Base-by-base conservation (phyloP, 106 monocot genomes). In the Iris macrosiphon region DNA sequence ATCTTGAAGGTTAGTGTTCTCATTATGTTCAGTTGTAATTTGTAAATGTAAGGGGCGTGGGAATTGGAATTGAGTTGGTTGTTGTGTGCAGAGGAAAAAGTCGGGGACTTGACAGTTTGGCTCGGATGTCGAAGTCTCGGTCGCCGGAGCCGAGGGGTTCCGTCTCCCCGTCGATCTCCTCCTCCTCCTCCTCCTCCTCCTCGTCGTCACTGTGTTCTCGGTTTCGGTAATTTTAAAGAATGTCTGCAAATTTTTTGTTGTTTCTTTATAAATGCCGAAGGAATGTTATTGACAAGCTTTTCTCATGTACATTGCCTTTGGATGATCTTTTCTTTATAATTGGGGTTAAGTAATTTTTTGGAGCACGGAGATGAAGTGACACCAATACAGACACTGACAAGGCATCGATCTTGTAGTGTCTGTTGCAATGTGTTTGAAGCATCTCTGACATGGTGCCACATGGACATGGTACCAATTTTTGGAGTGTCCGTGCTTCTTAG, bases 141-240 rank as follows among this genome's bases (percentile, higher is more conserved):
- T 45, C 41, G 13, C 47, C 33, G 30, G 64, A 70, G 22, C 64
- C 38, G 12, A 33, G 57, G 26, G 52, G 48, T 6, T 55, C 58
- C 0, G 15, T 35, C 56, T 77, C 82, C 17, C 64, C 73, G 14
- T 28, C 73, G 30, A n/a, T 35, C 56, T 77, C 82, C 17, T 61
- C 73, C 15, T 28, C 73, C 25, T 23, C 64, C 30, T 75, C 67
- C 16, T 45, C 66, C n/a, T n/a, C n/a, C n/a, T n/a, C n/a, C n/a
- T 23, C 64, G 29, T 75, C 67, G 19, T 45, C 66, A 7, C 48
- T 73, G 30, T 73, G 77, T 19, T 65, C 73, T 55, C 45, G 17
- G 30, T 77, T 77, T 19, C 34, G 82, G 73, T 72, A 72, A 18
- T 2, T 38, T 17, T 9, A 10, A 13, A 7, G 49, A 22, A 8